These are phyloP conservation scores for Alternaria arborescens DNA, from an alignment of 2,329 filamentous ascomycete species.

Conservation along the genomic window DNA sequence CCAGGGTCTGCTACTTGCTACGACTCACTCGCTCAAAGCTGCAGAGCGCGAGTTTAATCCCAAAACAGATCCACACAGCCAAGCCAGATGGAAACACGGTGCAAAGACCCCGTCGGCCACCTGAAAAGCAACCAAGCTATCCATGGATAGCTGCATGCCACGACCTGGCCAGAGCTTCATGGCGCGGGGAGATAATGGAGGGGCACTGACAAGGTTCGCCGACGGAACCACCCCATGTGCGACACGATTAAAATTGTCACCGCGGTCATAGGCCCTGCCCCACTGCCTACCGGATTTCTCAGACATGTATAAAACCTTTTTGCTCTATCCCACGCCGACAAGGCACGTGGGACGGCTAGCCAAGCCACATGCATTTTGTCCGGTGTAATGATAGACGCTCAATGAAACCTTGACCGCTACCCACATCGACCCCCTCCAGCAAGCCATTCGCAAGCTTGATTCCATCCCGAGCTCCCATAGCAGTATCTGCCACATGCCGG, in stretches of 20 bases:
- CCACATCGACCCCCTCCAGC: slow-evolving; percentile 2
- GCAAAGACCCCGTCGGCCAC: slow-evolving; percentile 27
- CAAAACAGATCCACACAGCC: slow-evolving; percentile 35
- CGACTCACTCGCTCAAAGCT: slow-evolving; percentile 23
- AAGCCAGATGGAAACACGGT: slow-evolving; percentile 34
- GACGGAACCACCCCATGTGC: slow-evolving; percentile 22
- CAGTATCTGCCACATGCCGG: background rate
- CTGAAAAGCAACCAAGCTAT: slow-evolving; percentile 38
- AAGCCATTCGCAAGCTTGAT: slow-evolving; percentile 23
- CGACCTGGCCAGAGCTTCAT: slow-evolving; percentile 38
- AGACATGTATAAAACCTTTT: slow-evolving; percentile 30
- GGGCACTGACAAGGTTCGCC: slow-evolving; percentile 19
- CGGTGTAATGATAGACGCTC: slow-evolving; percentile 2
- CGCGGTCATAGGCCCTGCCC: slow-evolving; percentile 20
- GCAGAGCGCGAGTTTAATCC: slow-evolving; percentile 33
- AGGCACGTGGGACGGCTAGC: slow-evolving; percentile 18
- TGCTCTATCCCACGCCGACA: slow-evolving; percentile 35
- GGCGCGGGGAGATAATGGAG: slow-evolving; percentile 25
- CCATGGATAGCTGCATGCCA: slow-evolving; percentile 22
- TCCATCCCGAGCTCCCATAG: slow-evolving; percentile 18
- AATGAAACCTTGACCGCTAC: slow-evolving; percentile 10
- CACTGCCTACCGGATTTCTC: slow-evolving; percentile 18
- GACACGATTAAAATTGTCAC: slow-evolving; percentile 29
- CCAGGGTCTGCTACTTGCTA: slow-evolving; percentile 11
- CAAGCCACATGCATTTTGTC: slow-evolving; percentile 19